These are phyloP conservation scores for Neonectria neomacrospora DNA, from an alignment of 2,329 filamentous ascomycete genomes.

Conservation along the genomic window DNA sequence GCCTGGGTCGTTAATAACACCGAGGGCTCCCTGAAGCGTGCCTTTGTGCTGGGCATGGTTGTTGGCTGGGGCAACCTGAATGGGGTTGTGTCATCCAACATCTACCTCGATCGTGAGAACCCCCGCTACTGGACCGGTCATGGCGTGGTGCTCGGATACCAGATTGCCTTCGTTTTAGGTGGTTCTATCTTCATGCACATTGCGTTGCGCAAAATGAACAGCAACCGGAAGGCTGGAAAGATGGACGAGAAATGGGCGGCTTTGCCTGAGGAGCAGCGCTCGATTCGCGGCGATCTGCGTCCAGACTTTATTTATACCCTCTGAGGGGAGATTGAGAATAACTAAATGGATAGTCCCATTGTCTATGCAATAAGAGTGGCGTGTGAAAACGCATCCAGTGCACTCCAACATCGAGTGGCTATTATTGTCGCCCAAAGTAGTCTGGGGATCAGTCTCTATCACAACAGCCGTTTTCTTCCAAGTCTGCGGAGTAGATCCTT, in stretches of 20 bases:
- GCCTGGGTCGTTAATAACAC: conserved; percentile 78
- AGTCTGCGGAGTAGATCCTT: background rate
- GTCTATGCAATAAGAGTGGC: too few species aligned
- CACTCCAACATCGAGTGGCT: too few species aligned
- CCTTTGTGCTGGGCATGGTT: conserved; percentile 77
- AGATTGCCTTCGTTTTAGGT: conserved; percentile 70
- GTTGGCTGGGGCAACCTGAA: conserved; percentile 83
- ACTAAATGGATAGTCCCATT: background rate
- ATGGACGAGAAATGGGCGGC: conserved; percentile 67
- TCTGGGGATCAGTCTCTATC: too few species aligned
- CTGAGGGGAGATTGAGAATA: conserved; percentile 18
- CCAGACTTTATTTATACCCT: conserved; percentile 51
- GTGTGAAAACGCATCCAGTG: too few species aligned
- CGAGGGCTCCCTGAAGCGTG: conserved; percentile 71
- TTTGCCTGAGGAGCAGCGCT: conserved; percentile 64
- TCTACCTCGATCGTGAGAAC: conserved; percentile 59
- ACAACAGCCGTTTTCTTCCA: background rate
- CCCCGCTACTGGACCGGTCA: conserved; percentile 62
- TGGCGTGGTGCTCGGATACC: conserved; percentile 70
- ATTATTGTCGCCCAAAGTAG: background rate
- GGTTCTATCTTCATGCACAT: conserved; percentile 72
- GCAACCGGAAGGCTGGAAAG: conserved; percentile 64
- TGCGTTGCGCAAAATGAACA: conserved; percentile 69
- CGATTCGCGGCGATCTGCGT: conserved; percentile 65
- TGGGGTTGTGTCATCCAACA: conserved; percentile 71